phyloP scores from a whole-genome alignment of 768 basidiomycete genomes.

The Psilocybe cyanescens region DNA sequence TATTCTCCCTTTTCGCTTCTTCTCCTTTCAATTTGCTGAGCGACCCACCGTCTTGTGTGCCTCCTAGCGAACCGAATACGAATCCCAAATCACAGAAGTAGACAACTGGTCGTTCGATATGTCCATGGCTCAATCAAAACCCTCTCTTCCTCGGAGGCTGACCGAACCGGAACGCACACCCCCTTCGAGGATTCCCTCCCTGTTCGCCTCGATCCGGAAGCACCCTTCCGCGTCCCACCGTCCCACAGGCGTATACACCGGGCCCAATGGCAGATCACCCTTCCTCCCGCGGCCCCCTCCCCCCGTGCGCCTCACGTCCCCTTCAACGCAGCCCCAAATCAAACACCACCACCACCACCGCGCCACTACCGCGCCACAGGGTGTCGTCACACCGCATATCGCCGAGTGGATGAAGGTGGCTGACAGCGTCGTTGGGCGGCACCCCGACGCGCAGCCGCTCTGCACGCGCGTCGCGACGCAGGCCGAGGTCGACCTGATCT shows the following conservation, averaged over 20 bases:
- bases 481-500: constrained; percentile 28
- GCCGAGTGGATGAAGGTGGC: constrained; percentile 27
- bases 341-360: background rate
- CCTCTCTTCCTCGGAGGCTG: background rate
- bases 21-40: background rate
- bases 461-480: constrained; percentile 23
- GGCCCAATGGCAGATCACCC: background rate
- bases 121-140: background rate
- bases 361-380: background rate
- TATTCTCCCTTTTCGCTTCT: background rate
- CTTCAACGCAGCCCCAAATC: background rate
- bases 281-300: background rate
- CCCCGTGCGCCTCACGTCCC: constrained; percentile 1
- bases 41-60: background rate
- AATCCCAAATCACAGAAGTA: background rate
- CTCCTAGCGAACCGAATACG: background rate
- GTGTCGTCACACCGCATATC: constrained; percentile 20
- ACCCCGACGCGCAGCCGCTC: constrained; percentile 25
- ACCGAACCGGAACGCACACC: background rate
- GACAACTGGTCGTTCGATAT: background rate
- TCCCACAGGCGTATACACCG: constrained; percentile 12
- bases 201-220: constrained; percentile 16
- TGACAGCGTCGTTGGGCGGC: constrained; percentile 28
- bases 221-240: constrained; percentile 16
- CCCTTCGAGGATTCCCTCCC: background rate